Percentiles rank a stretch among this genome's conserved stretches.
These are phyloP conservation scores for Podospora bellae-mahoneyi DNA, from an alignment of 495 filamentous ascomycete species.

Conservation along the genomic window DNA sequence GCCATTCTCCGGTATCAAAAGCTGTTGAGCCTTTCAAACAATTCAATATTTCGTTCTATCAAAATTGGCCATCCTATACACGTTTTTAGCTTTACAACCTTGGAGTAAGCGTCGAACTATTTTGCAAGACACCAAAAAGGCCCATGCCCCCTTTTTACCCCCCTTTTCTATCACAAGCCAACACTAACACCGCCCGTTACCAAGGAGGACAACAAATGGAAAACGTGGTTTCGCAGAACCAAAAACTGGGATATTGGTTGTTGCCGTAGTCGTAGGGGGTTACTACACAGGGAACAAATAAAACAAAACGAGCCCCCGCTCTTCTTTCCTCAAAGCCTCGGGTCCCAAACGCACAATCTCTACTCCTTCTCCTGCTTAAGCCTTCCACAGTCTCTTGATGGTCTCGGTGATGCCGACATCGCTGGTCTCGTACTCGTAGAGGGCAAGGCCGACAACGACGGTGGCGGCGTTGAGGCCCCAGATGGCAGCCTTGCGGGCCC, in stretches of 20 bases:
- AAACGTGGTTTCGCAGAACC: conserved; percentile 11
- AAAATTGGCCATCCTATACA: conserved; percentile 9
- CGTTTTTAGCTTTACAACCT: conserved; percentile 12
- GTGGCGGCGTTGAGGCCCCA: conserved; percentile 81
- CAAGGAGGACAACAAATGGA: conserved; percentile 16
- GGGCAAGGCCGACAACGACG: conserved; percentile 73
- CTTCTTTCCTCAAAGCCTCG: conserved; percentile 3
- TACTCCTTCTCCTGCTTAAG: conserved; percentile 35
- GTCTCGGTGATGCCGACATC: conserved; percentile 92
- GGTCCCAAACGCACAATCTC: conserved; percentile 4
- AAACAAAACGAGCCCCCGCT: conserved; percentile 9
- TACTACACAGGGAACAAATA: conserved; percentile 7
- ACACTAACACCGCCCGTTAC: conserved; percentile 7
- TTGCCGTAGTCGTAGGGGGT: conserved; percentile 10
- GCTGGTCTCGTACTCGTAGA: conserved; percentile 99
- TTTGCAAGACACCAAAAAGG: not conserved
- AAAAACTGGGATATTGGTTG: conserved; percentile 15
- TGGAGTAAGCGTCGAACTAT: not conserved
- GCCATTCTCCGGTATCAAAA: not conserved
- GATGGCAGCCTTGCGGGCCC: conserved; percentile 56
- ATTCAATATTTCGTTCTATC: not conserved
- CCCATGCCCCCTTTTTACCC: not conserved
- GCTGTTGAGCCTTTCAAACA: not conserved
- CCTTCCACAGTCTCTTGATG: conserved; percentile 80
- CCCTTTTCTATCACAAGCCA: not conserved